These are phyloP conservation scores for Malassezia globosa DNA, from an alignment of 1,284 basidiomycete genomes.

Conservation along the genomic window DNA sequence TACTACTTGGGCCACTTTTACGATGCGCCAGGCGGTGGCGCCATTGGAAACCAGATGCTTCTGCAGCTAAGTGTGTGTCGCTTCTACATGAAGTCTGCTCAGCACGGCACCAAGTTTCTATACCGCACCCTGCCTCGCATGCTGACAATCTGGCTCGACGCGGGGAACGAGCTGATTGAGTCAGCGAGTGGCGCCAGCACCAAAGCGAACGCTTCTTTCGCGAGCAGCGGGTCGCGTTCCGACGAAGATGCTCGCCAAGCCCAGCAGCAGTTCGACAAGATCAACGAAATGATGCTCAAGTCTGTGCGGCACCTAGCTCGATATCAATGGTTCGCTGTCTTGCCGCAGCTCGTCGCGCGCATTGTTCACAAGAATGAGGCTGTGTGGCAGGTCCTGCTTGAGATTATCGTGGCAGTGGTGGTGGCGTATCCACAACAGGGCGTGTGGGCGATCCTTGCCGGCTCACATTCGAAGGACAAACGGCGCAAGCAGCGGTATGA, in stretches of 20 bases:
- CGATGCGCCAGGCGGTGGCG: slow-evolving; percentile 33
- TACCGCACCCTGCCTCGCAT: slow-evolving; percentile 91
- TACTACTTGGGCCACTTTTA: slow-evolving; percentile 29
- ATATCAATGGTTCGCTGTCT: slow-evolving; percentile 72
- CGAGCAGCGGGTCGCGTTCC: not conserved
- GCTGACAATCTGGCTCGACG: slow-evolving; percentile 87
- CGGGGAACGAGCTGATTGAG: slow-evolving; percentile 56
- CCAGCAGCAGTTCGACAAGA: slow-evolving; percentile 25
- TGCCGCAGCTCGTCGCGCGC: slow-evolving; percentile 91
- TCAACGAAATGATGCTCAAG: slow-evolving; percentile 52
- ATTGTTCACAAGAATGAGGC: slow-evolving; percentile 68
- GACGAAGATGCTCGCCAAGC: slow-evolving; percentile 25
- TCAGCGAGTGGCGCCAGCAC: not conserved
- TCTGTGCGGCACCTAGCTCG: slow-evolving; percentile 66
- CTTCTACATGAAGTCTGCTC: slow-evolving; percentile 65
- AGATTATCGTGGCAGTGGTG: slow-evolving; percentile 65
- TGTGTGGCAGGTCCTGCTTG: slow-evolving; percentile 59
- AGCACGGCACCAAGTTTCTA: slow-evolving; percentile 82
- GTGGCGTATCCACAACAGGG: slow-evolving; percentile 77
- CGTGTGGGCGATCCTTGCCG: slow-evolving; percentile 83
- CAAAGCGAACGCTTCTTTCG: not conserved
- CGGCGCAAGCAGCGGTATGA: slow-evolving; percentile 58
- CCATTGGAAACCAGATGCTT: slow-evolving; percentile 50
- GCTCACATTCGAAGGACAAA: slow-evolving; percentile 68
- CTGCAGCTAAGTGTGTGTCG: slow-evolving; percentile 53